Conservation (phyloP, 2,329 filamentous ascomycete species). For the Alternaria arbusti region DNA sequence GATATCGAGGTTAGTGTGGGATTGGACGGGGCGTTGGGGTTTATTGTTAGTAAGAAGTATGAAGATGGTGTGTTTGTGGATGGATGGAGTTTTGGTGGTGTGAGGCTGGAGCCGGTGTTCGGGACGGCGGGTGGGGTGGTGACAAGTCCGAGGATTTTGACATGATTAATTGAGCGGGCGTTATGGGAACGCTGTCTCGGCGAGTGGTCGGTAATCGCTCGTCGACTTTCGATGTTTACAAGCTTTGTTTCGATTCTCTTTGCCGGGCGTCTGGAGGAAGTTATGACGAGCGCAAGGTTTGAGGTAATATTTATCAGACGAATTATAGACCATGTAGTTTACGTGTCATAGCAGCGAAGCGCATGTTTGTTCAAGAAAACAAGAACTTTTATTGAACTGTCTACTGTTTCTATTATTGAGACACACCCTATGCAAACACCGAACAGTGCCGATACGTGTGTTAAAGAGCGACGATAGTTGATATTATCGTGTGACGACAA, state of each 20-base stretch:
- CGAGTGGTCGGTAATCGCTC: background rate
- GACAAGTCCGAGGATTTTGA: slow-evolving; percentile 13
- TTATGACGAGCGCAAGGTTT: background rate
- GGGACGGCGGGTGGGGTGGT: slow-evolving; percentile 7
- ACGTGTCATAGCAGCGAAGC: background rate
- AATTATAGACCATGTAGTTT: background rate
- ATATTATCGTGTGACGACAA: background rate
- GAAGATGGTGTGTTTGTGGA: slow-evolving; percentile 39
- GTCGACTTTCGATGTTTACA: background rate
- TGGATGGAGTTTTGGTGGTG: slow-evolving; percentile 50
- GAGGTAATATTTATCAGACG: background rate
- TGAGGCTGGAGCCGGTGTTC: slow-evolving; percentile 47
- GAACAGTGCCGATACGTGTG: background rate
- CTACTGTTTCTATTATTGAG: background rate
- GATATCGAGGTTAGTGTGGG: slow-evolving; percentile 47
- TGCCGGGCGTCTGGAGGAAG: background rate
- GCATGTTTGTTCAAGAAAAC: background rate
- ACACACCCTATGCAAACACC: background rate
- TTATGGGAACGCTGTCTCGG: background rate
- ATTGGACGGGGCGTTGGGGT: slow-evolving; percentile 46
- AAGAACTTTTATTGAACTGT: background rate
- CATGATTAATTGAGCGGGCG: background rate
- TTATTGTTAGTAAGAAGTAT: slow-evolving; percentile 45
- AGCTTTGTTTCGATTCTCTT: background rate
- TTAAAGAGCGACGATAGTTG: slow-evolving; percentile 5